These are phyloP conservation scores for Pyrenochaeta sp. DNA, from an alignment of 2,329 filamentous ascomycete species.

Conservation along the genomic window DNA sequence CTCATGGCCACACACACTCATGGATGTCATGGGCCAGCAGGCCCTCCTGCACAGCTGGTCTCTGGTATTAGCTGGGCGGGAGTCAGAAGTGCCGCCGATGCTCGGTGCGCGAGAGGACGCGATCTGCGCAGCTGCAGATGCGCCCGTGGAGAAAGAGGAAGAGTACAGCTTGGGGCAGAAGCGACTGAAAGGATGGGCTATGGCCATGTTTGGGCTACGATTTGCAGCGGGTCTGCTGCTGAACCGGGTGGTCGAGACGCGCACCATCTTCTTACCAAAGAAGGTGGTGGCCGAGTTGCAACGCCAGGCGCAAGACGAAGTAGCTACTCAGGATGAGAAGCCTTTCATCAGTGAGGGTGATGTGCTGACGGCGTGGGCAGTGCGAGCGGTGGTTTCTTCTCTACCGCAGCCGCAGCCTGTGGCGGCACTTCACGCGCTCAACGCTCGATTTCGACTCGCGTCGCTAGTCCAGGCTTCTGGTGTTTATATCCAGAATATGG, in stretches of 20 bases:
- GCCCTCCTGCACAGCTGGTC: constrained; percentile 58
- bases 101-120: constrained; percentile 45
- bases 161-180: constrained; percentile 21
- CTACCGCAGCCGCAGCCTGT: constrained; percentile 38
- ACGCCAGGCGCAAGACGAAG: constrained; percentile 40
- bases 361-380: constrained; percentile 28
- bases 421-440: constrained; percentile 51
- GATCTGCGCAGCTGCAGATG: constrained; percentile 23
- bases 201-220: constrained; percentile 15
- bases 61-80: constrained; percentile 53
- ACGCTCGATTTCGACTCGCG: constrained; percentile 45
- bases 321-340: constrained; percentile 10
- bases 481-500: constrained; percentile 23
- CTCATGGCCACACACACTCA: constrained; percentile 57
- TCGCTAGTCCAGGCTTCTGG: constrained; percentile 24
- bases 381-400: constrained; percentile 34
- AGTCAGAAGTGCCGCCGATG: constrained; percentile 47
- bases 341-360: constrained; percentile 35
- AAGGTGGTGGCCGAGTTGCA: constrained; percentile 17
- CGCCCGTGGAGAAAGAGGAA: constrained; percentile 9
- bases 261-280: constrained; percentile 51
- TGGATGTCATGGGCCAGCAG: constrained; percentile 56
- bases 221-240: constrained; percentile 16
- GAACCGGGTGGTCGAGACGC: constrained; percentile 31
- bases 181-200: constrained; percentile 17